Percentiles rank a stretch among this genome's conserved stretches.
phyloP scores from a whole-genome alignment of 768 basidiomycete genomes.

The Collybia sordida region DNA sequence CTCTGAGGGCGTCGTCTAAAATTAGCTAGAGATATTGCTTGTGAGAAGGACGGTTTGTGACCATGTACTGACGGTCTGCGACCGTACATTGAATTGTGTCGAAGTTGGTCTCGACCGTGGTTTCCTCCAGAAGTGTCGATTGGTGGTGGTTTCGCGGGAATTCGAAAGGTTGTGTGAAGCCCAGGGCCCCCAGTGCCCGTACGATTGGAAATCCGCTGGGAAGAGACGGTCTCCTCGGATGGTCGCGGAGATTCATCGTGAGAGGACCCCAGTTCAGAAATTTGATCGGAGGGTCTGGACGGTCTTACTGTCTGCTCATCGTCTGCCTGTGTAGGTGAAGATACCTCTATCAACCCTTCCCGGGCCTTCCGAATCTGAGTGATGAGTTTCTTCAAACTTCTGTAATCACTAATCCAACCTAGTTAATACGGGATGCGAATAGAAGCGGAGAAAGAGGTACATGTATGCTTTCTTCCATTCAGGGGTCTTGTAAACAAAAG shows the following conservation, averaged over 20 bases:
- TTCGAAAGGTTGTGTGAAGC: too few species aligned
- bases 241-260: too few species aligned
- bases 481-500: constrained; percentile 46
- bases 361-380: constrained; percentile 47
- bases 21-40: not conserved
- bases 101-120: not conserved
- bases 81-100: not conserved
- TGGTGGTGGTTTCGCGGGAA: too few species aligned
- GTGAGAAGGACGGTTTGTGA: not conserved
- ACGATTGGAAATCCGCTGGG: too few species aligned
- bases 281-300: too few species aligned
- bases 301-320: constrained; percentile 1
- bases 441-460: constrained; percentile 28
- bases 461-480: constrained; percentile 78
- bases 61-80: not conserved
- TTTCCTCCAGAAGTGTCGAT: not conserved
- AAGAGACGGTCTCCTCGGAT: too few species aligned
- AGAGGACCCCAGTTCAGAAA: too few species aligned
- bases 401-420: constrained; percentile 57
- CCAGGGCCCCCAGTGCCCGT: too few species aligned
- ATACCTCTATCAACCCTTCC: constrained; percentile 20
- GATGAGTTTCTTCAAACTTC: constrained; percentile 67
- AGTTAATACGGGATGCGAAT: constrained; percentile 1
- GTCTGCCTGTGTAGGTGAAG: constrained; percentile 17
- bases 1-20: not conserved